These are phyloP conservation scores for Candida argentea DNA, from an alignment of 805 yeast genomes.

Conservation along the genomic window DNA sequence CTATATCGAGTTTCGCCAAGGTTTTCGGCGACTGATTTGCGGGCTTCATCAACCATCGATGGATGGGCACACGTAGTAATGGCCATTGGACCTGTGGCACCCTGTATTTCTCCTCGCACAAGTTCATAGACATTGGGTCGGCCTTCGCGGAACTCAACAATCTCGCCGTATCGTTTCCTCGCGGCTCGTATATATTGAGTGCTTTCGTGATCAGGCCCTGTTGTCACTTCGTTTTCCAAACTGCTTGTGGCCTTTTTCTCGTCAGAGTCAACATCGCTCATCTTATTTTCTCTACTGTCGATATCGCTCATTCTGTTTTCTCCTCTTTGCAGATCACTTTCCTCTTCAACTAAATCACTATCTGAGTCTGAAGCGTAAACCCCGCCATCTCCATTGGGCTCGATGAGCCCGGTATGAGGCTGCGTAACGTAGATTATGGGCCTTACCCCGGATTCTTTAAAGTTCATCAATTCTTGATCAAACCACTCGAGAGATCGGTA, in stretches of 20 bases:
- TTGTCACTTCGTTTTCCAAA: not conserved
- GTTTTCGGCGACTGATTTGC: constrained; percentile 18
- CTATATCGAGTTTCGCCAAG: constrained; percentile 16
- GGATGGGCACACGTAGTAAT: constrained; percentile 43
- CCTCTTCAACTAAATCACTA: constrained; percentile 7
- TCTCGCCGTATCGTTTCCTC: constrained; percentile 16
- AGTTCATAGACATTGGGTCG: constrained; percentile 30
- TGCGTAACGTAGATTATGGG: constrained; percentile 34
- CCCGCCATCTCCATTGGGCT: constrained; percentile 5
- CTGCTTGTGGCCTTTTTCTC: constrained; percentile 2
- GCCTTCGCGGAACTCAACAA: constrained; percentile 34
- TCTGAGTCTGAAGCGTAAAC: constrained; percentile 4
- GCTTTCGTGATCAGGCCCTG: not conserved
- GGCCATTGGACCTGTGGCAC: constrained; percentile 31
- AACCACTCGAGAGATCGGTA: constrained; percentile 32
- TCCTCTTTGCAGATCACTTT: not conserved
- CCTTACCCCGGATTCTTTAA: constrained; percentile 22
- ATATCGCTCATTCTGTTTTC: constrained; percentile 2
- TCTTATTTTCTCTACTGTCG: too few relatives aligned
- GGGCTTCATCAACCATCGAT: constrained; percentile 26
- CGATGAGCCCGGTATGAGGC: constrained; percentile 12
- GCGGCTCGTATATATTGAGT: constrained; percentile 4
- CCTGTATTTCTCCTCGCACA: constrained; percentile 25
- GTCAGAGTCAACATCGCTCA: constrained; percentile 4
- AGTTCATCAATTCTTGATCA: constrained; percentile 21